Evolutionary conservation across 352 stramenopile species (phyloP).

Genomic region (Phytophthora europaea): DNA sequence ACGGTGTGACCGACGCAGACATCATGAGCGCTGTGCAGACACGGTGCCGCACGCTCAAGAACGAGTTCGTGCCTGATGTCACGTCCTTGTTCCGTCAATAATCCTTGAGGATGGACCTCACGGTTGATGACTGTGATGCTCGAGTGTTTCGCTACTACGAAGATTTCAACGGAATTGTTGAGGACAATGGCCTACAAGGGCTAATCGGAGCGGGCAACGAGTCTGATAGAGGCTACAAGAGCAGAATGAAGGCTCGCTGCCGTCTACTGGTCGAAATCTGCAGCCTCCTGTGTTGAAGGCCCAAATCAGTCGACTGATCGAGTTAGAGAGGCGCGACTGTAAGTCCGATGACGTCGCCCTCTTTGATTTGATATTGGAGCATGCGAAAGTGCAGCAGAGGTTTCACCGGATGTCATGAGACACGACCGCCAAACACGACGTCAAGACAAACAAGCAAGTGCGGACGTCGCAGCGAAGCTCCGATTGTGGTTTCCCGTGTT

Average conservation of each 20-base stretch:
- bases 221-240: background rate
- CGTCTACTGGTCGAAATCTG: slow-evolving; percentile 8
- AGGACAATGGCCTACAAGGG: slow-evolving; percentile 5
- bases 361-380: slow-evolving; percentile 17
- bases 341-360: slow-evolving; percentile 9
- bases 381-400: slow-evolving; percentile 6
- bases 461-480: no score
- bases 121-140: slow-evolving; percentile 13
- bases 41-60: background rate
- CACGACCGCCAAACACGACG: background rate
- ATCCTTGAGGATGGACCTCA: slow-evolving; percentile 8
- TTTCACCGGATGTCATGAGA: background rate
- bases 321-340: background rate
- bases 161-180: slow-evolving; percentile 15
- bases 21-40: slow-evolving; percentile 7
- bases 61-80: slow-evolving; percentile 10
- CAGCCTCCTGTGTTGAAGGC: slow-evolving; percentile 2
- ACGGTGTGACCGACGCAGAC: slow-evolving; percentile 8
- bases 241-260: slow-evolving; percentile 9
- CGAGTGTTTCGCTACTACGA: slow-evolving; percentile 11
- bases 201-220: slow-evolving; percentile 11
- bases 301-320: background rate
- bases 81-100: slow-evolving; percentile 9
- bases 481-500: background rate
- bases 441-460: no score